These are phyloP conservation scores for Tilletia horrida DNA, from an alignment of 1,284 basidiomycete genomes.

Conservation along the genomic window DNA sequence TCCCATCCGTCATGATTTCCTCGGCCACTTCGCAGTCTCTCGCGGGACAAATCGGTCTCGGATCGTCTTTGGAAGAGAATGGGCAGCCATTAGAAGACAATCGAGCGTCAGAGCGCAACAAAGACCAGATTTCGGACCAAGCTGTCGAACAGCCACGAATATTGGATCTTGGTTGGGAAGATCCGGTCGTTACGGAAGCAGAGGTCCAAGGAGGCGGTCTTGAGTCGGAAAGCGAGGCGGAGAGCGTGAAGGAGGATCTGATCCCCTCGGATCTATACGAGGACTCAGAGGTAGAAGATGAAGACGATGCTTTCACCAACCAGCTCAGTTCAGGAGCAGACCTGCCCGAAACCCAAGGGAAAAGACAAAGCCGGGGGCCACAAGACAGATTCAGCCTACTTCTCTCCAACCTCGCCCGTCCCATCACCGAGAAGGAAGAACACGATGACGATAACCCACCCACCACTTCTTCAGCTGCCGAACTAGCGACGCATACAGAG, in stretches of 20 bases:
- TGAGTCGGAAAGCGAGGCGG: not conserved
- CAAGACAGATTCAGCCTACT: slow-evolving; percentile 6
- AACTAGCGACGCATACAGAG: not conserved
- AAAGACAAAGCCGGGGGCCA: not conserved
- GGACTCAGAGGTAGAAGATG: slow-evolving; percentile 2
- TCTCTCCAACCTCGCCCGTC: not conserved
- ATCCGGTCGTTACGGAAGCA: too few species aligned
- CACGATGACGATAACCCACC: not conserved
- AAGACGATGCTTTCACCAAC: not conserved
- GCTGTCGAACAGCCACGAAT: not conserved
- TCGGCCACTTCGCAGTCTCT: slow-evolving; percentile 4
- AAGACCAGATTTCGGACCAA: too few species aligned
- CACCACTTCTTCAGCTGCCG: not conserved
- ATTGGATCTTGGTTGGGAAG: too few species aligned
- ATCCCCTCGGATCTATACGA: not conserved
- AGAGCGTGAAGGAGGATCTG: slow-evolving; percentile 10
- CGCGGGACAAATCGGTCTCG: not conserved
- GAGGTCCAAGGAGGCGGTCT: not conserved
- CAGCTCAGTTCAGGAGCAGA: not conserved
- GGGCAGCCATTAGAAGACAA: too few species aligned
- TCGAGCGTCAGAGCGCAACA: too few species aligned
- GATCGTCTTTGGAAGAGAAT: not conserved
- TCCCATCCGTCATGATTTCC: slow-evolving; percentile 1
- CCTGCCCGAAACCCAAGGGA: not conserved
- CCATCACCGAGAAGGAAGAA: not conserved